Evolutionary conservation across 768 basidiomycete species (phyloP), one percentile per base, ranked within the genome.

Genomic region (Mycena alexandri): DNA sequence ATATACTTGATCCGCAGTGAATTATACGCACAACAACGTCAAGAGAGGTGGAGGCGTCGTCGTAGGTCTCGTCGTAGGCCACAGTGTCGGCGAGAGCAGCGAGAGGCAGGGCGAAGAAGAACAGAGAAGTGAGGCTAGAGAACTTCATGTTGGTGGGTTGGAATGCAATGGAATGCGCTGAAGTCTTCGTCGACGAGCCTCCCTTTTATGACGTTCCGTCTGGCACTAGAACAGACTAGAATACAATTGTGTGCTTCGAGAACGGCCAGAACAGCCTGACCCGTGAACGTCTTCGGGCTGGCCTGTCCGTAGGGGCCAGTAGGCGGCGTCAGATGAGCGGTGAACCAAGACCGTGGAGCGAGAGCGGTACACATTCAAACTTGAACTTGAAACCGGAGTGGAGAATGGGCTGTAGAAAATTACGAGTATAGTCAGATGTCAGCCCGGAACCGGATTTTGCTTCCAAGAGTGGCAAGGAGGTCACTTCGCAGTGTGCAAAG

Each of bases 61-160:
- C 91, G 75, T 88, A 91, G 4, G 76, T 59, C 19, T 77, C 47
- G 78, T 90, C 87, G 71, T 79, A 89, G 61, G 83, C 71, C 1
- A 75, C 75, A 21, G 72, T 79, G 51, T 75, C 69, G 17, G 79
- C 73, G n/a, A 68, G 52, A 48, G 71, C 71, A 21, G 74, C 73
- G 29, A 76, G 47, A 56, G 75, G 57, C 64, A 79, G 65, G 13
- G 73, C 57, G 58, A 78, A 57, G 60, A 76, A 58, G 11, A 75
- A 34, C 42, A 76, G 38, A 36, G 66, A 65, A 36, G 70, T n/a
- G 54, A 77, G 36, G 54, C 66, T 64, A 33, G 75, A 52, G 69
- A 79, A 68, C 72, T 81, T 80, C 82, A 83, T 82, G 47, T 69
- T 76, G 19, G 14, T 21, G 34, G 50, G 14, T 4, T 19, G 55